A percentile compares a stretch with the other conserved stretches of the same genome.
Evolutionary conservation across 2,329 filamentous ascomycete genomes (phyloP).

Genomic region (Coleophoma eucalyptorum): DNA sequence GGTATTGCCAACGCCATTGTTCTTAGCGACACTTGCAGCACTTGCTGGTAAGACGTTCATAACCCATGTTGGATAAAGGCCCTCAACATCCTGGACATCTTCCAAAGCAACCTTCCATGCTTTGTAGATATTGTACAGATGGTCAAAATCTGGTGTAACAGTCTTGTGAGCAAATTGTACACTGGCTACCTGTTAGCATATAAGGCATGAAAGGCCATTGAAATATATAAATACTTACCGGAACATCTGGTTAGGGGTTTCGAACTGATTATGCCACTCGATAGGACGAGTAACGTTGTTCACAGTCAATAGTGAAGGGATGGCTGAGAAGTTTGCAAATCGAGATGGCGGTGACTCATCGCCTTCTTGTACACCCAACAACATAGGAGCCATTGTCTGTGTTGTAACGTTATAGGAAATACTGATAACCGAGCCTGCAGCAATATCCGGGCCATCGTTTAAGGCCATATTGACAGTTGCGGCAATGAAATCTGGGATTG

Average conservation of each 20-base stretch:
- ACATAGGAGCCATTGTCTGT: background rate
- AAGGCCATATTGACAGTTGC: conserved; percentile 7
- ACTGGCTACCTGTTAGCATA: background rate
- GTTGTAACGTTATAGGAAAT: conserved; percentile 10
- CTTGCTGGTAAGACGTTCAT: conserved; percentile 25
- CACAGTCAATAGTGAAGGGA: background rate
- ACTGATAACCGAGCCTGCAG: conserved; percentile 7
- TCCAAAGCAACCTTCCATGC: conserved; percentile 31
- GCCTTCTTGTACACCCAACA: conserved; percentile 12
- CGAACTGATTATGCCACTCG: conserved; percentile 5
- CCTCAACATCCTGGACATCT: conserved; percentile 29
- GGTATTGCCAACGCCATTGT: conserved; percentile 33
- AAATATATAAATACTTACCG: conserved; percentile 3
- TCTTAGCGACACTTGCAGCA: conserved; percentile 25
- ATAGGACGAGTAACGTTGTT: conserved; percentile 5
- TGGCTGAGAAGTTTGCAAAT: conserved; percentile 12
- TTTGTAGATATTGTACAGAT: conserved; percentile 28
- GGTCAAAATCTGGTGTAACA: conserved; percentile 30
- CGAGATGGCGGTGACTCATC: conserved; percentile 5
- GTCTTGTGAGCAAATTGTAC: conserved; percentile 30
- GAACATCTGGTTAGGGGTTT: conserved; percentile 10
- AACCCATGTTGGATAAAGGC: conserved; percentile 33
- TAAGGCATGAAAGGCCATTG: background rate
- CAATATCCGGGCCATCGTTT: conserved; percentile 4
- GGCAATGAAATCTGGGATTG: conserved; percentile 5